phyloP scores from a whole-genome alignment of 345 rosid genomes.

The Passiflora organensis region DNA sequence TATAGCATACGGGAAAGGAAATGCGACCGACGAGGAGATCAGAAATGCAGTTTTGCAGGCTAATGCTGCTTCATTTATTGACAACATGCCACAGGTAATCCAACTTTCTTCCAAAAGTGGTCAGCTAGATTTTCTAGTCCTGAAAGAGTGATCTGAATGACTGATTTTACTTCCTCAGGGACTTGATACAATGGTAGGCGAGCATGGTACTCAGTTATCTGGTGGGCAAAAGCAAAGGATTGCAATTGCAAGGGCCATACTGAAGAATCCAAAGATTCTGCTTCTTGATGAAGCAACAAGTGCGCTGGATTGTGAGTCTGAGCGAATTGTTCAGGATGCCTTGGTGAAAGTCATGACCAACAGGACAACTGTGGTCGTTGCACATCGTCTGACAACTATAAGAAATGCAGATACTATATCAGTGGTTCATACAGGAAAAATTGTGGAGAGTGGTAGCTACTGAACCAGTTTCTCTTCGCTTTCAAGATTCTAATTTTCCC shows the following conservation, averaged over 20 bases:
- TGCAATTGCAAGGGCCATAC: constrained; percentile 73
- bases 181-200: constrained; percentile 81
- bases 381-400: constrained; percentile 78
- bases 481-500: background rate
- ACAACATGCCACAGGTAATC: constrained; percentile 54
- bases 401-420: constrained; percentile 70
- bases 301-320: constrained; percentile 80
- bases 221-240: constrained; percentile 69
- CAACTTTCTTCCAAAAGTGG: background rate
- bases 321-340: constrained; percentile 75
- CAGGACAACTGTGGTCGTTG: constrained; percentile 80
- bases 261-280: constrained; percentile 78
- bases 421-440: constrained; percentile 65
- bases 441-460: constrained; percentile 67
- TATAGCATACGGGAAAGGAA: constrained; percentile 62
- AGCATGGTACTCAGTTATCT: constrained; percentile 76
- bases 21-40: constrained; percentile 47
- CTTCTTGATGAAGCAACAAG: constrained; percentile 93
- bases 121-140: too few relatives aligned
- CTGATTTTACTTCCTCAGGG: constrained; percentile 37
- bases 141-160: background rate
- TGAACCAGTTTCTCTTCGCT: background rate
- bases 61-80: constrained; percentile 59
- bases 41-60: constrained; percentile 51
- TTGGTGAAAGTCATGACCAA: constrained; percentile 54